Base-by-base conservation (phyloP, 352 stramenopile genomes). In the Phytophthora sp. region DNA sequence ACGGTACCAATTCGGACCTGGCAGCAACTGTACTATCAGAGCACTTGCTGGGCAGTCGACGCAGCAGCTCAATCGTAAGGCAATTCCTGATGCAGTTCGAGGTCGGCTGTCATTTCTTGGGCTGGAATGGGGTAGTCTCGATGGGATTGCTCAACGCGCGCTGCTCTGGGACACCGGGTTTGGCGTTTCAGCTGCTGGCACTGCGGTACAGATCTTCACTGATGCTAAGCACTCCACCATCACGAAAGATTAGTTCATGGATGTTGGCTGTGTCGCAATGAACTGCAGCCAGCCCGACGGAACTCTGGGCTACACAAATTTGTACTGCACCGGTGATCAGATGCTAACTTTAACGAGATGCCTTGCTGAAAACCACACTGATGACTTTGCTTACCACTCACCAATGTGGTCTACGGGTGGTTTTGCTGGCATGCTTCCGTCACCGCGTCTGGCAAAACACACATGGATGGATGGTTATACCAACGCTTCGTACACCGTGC, bases 11-110 rank as follows among this genome's bases (percentile, higher is more conserved):
- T 26, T 76, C 66, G 13, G 65, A 69, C 26, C 18, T 73, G 5
- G 65, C 65, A 60, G 30, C 65, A 73, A 41, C 55, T 66, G 8
- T 70, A 70, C 52, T 42, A 24, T 15, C 62, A 5, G 48, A 15
- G 7, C 17, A 4, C 46, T 17, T 3, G 37, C 28, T n/a, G 53
- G 45, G 3, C 42, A 60, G 13, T 21, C 24, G 17, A 11, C 30
- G 5, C 6, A 38, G 5, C 18, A 46, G 17, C 12, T 65, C 12
- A 44, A 10, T 5, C 24, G 46, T 41, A 27, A 32, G n/a, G n/a
- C 7, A 26, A 12, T 56, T n/a, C 53, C 49, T 18, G 38, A 5
- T 27, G n/a, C 12, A 15, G 27, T 64, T 45, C 37, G 42, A 9
- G 38, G 5, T 5, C 57, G 42, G 10, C 57, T 58, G 1, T 18